Evolutionary conservation across 805 yeast genomes (phyloP).

Genomic region (Hagleromyces aurorensis): DNA sequence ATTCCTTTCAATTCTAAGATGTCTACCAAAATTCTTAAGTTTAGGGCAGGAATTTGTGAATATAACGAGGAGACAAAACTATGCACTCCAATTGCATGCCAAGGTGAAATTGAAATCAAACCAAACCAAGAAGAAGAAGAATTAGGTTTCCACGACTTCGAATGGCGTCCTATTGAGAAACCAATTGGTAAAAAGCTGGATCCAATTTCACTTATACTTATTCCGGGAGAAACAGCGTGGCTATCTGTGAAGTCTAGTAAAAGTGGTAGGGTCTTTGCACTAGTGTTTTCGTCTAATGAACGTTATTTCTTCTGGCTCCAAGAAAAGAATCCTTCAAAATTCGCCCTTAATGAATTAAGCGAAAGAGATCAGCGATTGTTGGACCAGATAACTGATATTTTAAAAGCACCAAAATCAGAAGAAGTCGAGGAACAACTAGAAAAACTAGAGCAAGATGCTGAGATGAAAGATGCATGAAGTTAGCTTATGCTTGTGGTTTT

Average conservation of each 20-base stretch:
- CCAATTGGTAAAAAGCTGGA: conserved; percentile 20
- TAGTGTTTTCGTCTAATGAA: conserved; percentile 62
- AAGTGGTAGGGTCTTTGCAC: conserved; percentile 69
- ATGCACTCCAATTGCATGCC: conserved; percentile 52
- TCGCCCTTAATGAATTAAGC: conserved; percentile 40
- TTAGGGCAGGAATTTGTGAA: conserved; percentile 58
- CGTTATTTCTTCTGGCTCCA: conserved; percentile 64
- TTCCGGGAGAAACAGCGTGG: conserved; percentile 83
- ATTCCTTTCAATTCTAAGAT: conserved; percentile 2
- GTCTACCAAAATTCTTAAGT: conserved; percentile 28
- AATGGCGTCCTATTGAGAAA: conserved; percentile 28
- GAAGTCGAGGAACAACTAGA: conserved; percentile 16
- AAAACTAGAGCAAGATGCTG: conserved; percentile 15
- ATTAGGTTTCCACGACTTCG: conserved; percentile 29
- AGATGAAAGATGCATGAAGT: conserved; percentile 12
- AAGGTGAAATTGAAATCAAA: conserved; percentile 36
- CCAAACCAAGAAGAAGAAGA: conserved; percentile 29
- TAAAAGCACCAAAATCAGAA: conserved; percentile 30
- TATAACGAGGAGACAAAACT: conserved; percentile 46
- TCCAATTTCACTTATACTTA: conserved; percentile 46
- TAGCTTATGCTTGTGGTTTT: too few species aligned
- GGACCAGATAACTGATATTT: conserved; percentile 42
- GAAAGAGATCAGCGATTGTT: conserved; percentile 47
- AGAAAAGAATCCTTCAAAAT: conserved; percentile 49
- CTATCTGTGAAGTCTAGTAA: conserved; percentile 57